phyloP scores from a whole-genome alignment of 768 basidiomycete genomes.

The Hygrocybe punicea region DNA sequence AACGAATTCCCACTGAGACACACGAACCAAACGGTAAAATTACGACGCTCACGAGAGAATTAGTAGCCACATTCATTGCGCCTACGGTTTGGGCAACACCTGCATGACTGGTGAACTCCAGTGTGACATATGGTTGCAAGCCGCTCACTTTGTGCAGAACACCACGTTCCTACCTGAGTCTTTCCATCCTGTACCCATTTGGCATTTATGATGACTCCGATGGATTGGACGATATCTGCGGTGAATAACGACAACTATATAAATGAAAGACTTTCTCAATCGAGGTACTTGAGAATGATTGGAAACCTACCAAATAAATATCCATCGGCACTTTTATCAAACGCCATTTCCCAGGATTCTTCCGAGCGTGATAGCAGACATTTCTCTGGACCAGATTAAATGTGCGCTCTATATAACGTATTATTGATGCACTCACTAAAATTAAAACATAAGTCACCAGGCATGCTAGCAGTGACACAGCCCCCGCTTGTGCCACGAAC shows the following conservation, averaged over 20 bases:
- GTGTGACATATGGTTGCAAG: background rate
- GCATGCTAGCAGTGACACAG: conserved; percentile 2
- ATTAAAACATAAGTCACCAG: conserved; percentile 5
- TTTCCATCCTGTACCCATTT: conserved; percentile 10
- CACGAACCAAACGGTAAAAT: background rate
- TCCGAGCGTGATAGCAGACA: background rate
- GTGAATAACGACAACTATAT: conserved; percentile 5
- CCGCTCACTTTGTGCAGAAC: conserved; percentile 4
- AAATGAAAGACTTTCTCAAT: background rate
- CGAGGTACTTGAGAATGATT: background rate
- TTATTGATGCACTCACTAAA: background rate
- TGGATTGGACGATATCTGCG: background rate
- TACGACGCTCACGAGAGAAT: conserved; percentile 4
- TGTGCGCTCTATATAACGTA: too few relatives aligned
- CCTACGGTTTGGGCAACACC: conserved; percentile 2
- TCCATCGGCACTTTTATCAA: conserved; percentile 1
- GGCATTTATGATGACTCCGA: background rate
- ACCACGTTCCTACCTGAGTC: background rate
- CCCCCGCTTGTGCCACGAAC: conserved; percentile 5
- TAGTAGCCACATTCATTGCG: conserved; percentile 1
- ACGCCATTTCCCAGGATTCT: background rate
- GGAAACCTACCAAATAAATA: background rate
- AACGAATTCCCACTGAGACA: background rate
- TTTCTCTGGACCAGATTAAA: conserved; percentile 4
- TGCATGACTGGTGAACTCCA: background rate